A percentile compares a stretch with the other conserved stretches of the same genome.
These are phyloP conservation scores for Blastomyces parvus DNA, from an alignment of 2,329 filamentous ascomycete genomes.

Conservation along the genomic window DNA sequence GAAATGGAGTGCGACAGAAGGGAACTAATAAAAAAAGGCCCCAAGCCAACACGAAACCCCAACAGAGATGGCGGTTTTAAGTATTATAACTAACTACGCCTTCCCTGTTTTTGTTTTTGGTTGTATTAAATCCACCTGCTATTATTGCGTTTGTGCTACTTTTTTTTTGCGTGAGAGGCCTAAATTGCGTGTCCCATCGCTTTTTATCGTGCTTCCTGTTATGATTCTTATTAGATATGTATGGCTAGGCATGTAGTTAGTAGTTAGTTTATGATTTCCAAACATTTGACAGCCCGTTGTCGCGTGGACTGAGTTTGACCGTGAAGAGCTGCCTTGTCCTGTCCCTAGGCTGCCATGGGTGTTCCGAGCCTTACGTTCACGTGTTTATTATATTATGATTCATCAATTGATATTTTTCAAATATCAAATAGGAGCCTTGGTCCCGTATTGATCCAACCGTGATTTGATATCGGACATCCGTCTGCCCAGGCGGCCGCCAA, in stretches of 20 bases:
- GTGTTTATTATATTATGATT: background rate
- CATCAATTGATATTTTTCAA: too few relatives aligned
- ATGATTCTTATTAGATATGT: conserved; percentile 3
- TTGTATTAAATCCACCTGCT: background rate
- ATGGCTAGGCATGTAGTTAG: background rate
- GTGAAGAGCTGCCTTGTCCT: background rate
- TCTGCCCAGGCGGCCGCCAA: background rate
- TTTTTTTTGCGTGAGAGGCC: background rate
- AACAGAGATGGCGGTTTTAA: background rate
- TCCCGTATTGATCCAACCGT: too few relatives aligned
- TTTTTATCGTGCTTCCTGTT: background rate
- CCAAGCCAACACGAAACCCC: background rate
- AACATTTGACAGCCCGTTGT: background rate
- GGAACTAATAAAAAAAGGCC: background rate
- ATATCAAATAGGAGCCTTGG: too few relatives aligned
- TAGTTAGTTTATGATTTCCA: background rate
- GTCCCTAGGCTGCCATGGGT: background rate
- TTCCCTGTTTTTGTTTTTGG: background rate
- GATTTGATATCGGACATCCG: too few relatives aligned
- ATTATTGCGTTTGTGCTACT: background rate
- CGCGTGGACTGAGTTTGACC: background rate
- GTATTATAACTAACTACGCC: conserved; percentile 6
- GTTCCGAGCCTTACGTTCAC: too few relatives aligned
- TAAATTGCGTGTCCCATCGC: background rate
- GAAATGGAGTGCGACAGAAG: background rate